Evolutionary conservation across 2,329 filamentous ascomycete genomes (phyloP).

Genomic region (Conoideocrella luteorostrata): DNA sequence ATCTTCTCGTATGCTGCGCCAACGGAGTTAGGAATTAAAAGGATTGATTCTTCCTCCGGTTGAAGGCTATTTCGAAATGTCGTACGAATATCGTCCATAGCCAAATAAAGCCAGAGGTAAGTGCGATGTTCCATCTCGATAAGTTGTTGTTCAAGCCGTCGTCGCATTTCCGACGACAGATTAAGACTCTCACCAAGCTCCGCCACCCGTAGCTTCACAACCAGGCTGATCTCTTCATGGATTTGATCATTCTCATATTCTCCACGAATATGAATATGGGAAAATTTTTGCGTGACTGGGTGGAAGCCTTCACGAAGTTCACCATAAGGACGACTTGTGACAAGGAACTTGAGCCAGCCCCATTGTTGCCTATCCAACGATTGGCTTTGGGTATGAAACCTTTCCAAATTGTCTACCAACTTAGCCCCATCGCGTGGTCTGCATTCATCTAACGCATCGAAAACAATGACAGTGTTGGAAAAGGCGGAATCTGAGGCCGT

Average conservation of each 20-base stretch:
- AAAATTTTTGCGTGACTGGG: neutral
- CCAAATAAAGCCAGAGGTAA: conserved; percentile 2
- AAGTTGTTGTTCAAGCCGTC: neutral
- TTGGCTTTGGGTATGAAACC: neutral
- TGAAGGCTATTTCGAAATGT: no score
- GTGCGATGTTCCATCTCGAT: neutral
- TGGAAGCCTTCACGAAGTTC: neutral
- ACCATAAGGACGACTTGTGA: neutral
- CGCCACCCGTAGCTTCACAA: neutral
- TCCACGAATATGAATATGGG: neutral
- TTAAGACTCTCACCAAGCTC: neutral
- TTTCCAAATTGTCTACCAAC: neutral
- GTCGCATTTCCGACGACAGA: neutral
- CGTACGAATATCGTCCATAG: no score
- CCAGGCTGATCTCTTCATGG: neutral
- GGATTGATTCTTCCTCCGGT: no score
- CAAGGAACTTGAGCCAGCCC: neutral
- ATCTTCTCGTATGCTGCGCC: no score
- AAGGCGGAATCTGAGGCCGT: neutral
- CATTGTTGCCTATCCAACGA: neutral
- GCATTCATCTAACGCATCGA: conserved; percentile 1
- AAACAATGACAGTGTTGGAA: neutral
- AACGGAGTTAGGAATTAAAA: no score
- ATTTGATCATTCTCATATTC: neutral
- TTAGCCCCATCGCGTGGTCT: neutral